Base-by-base conservation (phyloP, 345 rosid species). In the Salix caprea region DNA sequence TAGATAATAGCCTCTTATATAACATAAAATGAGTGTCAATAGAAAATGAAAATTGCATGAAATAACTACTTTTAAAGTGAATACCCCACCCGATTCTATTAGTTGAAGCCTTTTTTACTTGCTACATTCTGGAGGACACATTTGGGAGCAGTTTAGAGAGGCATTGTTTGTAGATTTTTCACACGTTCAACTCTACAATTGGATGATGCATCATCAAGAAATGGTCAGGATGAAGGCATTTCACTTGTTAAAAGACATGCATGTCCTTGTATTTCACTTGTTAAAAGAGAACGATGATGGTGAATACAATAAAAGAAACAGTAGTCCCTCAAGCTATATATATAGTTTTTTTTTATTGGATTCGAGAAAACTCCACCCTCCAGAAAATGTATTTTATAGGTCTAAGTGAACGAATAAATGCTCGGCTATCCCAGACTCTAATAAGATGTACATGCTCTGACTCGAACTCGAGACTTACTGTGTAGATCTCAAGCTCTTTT, bases 71-170 rank as follows among this genome's bases (percentile, higher is more conserved):
- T 37, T 37, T 37, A 8, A 37, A 37, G 10, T 37, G 40, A n/a
- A n/a, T n/a, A 2, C 40, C 40, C 9, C 40, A 37, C 40, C 40
- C 40, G 40, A 37, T 8, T 37, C 40, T 8, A 7, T 1, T 8
- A 39, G 50, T 10, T 40, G 42, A 21, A 37, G 16, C 48, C 48
- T 39, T 18, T 37, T 54, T 8, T 1, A 56, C 34, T 48, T 69
- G 67, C 16, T 48, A 62, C 4, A 60, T 56, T 58, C 65, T 75
- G 58, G 80, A 94, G 98, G 97, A 82, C 94, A 64, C 94, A 91
- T 78, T 70, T 91, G 0, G 97, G 97, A 77, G 92, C 97, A 74
- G 86, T 84, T 12, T 50, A 87, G 28, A 85, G 87, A 0, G 97
- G 97, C 18, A 81, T 89, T 5, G 74, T 76, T 62, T 90, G 89